Conservation (phyloP, 495 filamentous ascomycete species). For the Durotheca rogersii region DNA sequence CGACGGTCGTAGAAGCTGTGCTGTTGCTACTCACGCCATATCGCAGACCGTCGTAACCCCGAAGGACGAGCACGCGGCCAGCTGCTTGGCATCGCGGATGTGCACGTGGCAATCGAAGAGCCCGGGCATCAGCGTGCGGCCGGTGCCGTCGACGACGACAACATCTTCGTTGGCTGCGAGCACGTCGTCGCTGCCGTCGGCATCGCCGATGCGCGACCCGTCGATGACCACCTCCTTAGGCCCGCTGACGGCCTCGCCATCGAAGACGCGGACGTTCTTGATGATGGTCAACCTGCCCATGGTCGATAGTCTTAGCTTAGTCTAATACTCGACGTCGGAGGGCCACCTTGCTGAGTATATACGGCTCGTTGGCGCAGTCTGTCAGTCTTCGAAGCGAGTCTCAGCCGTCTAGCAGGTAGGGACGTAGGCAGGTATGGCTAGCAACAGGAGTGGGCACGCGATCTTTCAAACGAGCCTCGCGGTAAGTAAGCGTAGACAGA, state of each 20-base stretch:
- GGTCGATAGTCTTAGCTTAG: constrained; percentile 1
- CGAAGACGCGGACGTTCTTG: constrained; percentile 26
- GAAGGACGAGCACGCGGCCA: constrained; percentile 19
- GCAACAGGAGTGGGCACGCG: no score
- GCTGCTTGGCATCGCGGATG: constrained; percentile 46
- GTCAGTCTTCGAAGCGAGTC: no score
- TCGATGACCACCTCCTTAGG: constrained; percentile 22
- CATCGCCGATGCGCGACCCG: constrained; percentile 19
- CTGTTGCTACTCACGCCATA: constrained; percentile 19
- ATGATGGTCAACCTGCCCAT: constrained; percentile 17
- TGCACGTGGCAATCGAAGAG: constrained; percentile 64
- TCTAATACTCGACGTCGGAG: no score
- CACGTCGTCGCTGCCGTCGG: constrained; percentile 9
- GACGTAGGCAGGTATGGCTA: no score
- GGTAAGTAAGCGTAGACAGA: no score
- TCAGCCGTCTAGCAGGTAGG: no score
- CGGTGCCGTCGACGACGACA: constrained; percentile 43
- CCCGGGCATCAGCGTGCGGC: constrained; percentile 54
- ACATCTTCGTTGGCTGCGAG: no score
- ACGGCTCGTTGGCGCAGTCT: no score
- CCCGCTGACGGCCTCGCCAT: constrained; percentile 11
- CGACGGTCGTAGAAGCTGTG: no score
- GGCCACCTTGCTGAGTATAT: neutral
- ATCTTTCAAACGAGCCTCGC: no score
- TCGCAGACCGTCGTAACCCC: constrained; percentile 24